Percentiles rank a stretch among this genome's conserved stretches.
phyloP scores from a whole-genome alignment of 805 yeast species.

The Saturnispora serradocipensis region DNA sequence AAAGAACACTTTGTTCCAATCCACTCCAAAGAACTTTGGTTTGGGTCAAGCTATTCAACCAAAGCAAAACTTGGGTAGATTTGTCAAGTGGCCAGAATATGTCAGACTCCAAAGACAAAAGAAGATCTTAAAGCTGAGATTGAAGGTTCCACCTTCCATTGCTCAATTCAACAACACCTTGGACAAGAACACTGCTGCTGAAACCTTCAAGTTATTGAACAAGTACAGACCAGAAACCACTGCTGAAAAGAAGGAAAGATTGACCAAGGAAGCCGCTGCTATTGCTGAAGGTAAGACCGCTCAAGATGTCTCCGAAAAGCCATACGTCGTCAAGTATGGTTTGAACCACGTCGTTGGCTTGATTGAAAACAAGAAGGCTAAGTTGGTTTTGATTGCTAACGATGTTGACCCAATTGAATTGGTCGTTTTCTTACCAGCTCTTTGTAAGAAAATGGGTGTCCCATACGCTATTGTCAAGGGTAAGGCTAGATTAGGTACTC shows the following conservation, averaged over 20 bases:
- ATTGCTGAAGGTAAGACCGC: conserved; percentile 96
- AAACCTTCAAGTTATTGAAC: conserved; percentile 94
- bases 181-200: conserved; percentile 98
- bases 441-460: conserved; percentile 98
- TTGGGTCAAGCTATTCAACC: conserved; percentile 95
- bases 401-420: conserved; percentile 99
- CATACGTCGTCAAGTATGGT: conserved; percentile 96
- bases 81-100: conserved; percentile 98
- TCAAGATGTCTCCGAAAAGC: conserved; percentile 95
- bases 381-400: conserved; percentile 94
- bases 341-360: conserved; percentile 97
- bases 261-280: conserved; percentile 98
- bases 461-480: conserved; percentile 98
- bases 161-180: conserved; percentile 93
- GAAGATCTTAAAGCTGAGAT: conserved; percentile 90
- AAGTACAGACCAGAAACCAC: conserved; percentile 98
- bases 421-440: conserved; percentile 95
- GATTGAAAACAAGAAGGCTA: conserved; percentile 97
- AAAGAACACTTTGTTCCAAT: conserved; percentile 80
- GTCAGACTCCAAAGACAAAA: conserved; percentile 98
- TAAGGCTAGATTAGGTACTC: conserved; percentile 96
- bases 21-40: conserved; percentile 90
- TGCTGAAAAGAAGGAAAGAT: conserved; percentile 98
- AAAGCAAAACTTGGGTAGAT: conserved; percentile 91
- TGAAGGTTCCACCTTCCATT: conserved; percentile 98